phyloP scores from a whole-genome alignment of 768 basidiomycete species.

The Xerocomus potaroensis region DNA sequence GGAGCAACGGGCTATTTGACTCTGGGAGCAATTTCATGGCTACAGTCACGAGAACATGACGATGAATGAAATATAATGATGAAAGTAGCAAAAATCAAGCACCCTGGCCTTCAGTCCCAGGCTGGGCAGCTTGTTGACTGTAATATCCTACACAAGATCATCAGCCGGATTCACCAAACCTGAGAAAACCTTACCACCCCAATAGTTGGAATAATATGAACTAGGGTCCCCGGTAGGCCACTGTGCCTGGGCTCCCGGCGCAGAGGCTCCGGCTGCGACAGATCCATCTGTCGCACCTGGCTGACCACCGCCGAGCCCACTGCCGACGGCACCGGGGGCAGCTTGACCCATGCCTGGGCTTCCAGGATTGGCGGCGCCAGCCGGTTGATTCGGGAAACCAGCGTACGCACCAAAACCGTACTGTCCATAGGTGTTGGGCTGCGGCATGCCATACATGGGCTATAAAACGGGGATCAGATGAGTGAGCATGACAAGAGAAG shows the following conservation, averaged over 20 bases:
- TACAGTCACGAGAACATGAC: slow-evolving; percentile 31
- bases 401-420: slow-evolving; percentile 75
- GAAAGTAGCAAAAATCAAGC: slow-evolving; percentile 26
- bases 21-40: slow-evolving; percentile 24
- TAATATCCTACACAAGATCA: slow-evolving; percentile 63
- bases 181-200: slow-evolving; percentile 58
- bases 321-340: slow-evolving; percentile 50
- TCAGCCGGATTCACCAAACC: slow-evolving; percentile 6
- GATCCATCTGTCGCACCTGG: slow-evolving; percentile 53
- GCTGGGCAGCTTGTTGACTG: slow-evolving; percentile 66
- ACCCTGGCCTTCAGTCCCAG: slow-evolving; percentile 50
- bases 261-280: slow-evolving; percentile 43
- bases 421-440: slow-evolving; percentile 68
- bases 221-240: slow-evolving; percentile 74
- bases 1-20: slow-evolving; percentile 17
- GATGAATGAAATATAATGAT: slow-evolving; percentile 25
- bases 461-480: slow-evolving; percentile 25
- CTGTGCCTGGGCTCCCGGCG: slow-evolving; percentile 64
- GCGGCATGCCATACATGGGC: slow-evolving; percentile 91
- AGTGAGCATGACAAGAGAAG: background rate
- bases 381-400: slow-evolving; percentile 60
- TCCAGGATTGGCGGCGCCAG: slow-evolving; percentile 43
- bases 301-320: slow-evolving; percentile 51
- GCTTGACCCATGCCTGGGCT: slow-evolving; percentile 52
- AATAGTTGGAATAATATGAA: slow-evolving; percentile 77